Base-by-base conservation (phyloP, 208 protist genomes). In the Acanthamoeba rhysodes region DNA sequence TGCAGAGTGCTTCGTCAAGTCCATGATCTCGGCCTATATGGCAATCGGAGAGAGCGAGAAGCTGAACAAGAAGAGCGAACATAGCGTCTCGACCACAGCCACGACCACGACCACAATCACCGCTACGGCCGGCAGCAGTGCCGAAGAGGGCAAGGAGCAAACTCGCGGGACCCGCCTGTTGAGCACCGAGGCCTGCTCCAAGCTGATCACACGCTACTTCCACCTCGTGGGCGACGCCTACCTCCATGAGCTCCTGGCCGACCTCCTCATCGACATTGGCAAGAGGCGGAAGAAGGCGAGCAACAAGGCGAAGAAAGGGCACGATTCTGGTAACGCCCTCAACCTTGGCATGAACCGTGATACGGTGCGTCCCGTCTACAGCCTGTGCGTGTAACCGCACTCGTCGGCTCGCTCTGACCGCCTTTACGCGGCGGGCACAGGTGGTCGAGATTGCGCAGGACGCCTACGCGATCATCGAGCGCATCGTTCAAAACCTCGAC, bases 221-320 rank as follows among this genome's bases (percentile, higher is more conserved):
- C 78, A 85, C n/a, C 78, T 85, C 27, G 45, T 57, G 27, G 78
- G 78, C 78, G 78, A 85, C 29, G 34, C 78, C 78, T 85, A 85
- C 78, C 78, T 85, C 7, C 78, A 85, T 7, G 78, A 85, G 12
- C 78, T 85, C 24, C 78, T 85, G 29, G 14, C 78, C 78, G 16
- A 20, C 14, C 41, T 59, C 10, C 45, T 85, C 24, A 59, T 59
- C 27, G 10, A 53, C 48, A 85, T 85, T 5, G 78, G 78, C 34
- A 57, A 85, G 24, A 80, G 72, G n/a, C 37, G 78, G 10, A 53
- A 32, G 24, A 85, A 85, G 48, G 27, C 27, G 2, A 82, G 14
- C 18, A 82, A 82, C 12, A 82, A 27, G 74, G 29, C 27, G 2
- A 85, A 85, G 45, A 59, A 27, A 18, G 48, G 22, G 5, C 22